Percentiles rank a stretch among this genome's conserved stretches.
These are phyloP conservation scores for Sporothrix pallida DNA, from an alignment of 2,329 filamentous ascomycete genomes.

Conservation along the genomic window DNA sequence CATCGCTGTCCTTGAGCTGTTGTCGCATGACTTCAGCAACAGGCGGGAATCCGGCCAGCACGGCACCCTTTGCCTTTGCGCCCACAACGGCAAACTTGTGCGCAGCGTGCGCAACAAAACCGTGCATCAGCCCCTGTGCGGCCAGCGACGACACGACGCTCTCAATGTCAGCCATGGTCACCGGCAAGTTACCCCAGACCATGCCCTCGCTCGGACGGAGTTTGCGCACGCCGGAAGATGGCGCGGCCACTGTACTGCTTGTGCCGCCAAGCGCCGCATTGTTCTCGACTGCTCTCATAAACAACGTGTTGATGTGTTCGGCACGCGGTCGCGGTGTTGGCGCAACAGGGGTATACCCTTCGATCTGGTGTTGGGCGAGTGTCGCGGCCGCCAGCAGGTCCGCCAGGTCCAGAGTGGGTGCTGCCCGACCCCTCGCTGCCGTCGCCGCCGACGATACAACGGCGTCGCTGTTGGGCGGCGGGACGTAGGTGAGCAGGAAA, in stretches of 20 bases:
- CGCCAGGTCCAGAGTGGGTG: conserved; percentile 75
- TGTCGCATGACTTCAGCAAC: conserved; percentile 72
- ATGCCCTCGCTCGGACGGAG: conserved; percentile 64
- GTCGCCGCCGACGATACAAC: conserved; percentile 35
- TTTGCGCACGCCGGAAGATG: conserved; percentile 53
- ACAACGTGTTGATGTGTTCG: conserved; percentile 56
- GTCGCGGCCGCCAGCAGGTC: conserved; percentile 69
- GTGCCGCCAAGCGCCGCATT: conserved; percentile 44
- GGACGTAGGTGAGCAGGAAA: conserved; percentile 79
- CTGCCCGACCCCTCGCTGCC: conserved; percentile 61
- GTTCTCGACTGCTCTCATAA: conserved; percentile 60
- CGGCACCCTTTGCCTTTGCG: conserved; percentile 67
- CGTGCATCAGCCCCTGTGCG: conserved; percentile 79
- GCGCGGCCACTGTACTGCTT: conserved; percentile 51
- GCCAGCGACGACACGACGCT: conserved; percentile 76
- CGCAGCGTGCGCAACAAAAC: conserved; percentile 80
- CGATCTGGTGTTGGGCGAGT: conserved; percentile 68
- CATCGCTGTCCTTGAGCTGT: conserved; percentile 63
- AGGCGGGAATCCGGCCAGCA: conserved; percentile 75
- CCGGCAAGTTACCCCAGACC: conserved; percentile 66
- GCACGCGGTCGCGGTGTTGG: conserved; percentile 45
- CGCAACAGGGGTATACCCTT: conserved; percentile 59
- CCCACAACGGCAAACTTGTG: conserved; percentile 83
- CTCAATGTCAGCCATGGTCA: conserved; percentile 72
- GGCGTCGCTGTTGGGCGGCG: conserved; percentile 50